These are phyloP conservation scores for Sarocladium brachiariae DNA, from an alignment of 2,329 filamentous ascomycete genomes.

Conservation along the genomic window DNA sequence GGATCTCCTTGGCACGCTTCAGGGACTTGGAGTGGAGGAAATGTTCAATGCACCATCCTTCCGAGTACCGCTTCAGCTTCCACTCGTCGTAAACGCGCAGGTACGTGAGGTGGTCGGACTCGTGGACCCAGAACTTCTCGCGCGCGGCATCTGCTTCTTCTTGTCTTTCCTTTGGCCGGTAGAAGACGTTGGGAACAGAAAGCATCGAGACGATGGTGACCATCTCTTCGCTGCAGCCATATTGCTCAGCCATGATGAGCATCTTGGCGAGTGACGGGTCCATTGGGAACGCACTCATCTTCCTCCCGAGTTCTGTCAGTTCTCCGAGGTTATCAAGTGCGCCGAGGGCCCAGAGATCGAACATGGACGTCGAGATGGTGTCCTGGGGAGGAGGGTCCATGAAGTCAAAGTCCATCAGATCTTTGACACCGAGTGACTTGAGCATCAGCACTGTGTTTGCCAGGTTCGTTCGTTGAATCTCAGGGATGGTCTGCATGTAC, in stretches of 20 bases:
- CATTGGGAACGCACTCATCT: slow-evolving; percentile 98
- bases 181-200: slow-evolving; percentile 93
- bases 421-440: slow-evolving; percentile 90
- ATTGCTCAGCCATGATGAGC: slow-evolving; percentile 82
- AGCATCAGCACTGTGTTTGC: slow-evolving; percentile 90
- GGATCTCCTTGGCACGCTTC: slow-evolving; percentile 84
- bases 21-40: slow-evolving; percentile 95
- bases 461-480: slow-evolving; percentile 94
- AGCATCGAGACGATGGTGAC: slow-evolving; percentile 97
- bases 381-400: slow-evolving; percentile 99
- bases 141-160: slow-evolving; percentile 88
- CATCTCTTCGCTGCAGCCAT: slow-evolving; percentile 95
- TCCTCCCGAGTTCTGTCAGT: slow-evolving; percentile 75
- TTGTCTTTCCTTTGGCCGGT: slow-evolving; percentile 90
- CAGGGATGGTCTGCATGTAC: slow-evolving; percentile 93
- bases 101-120: slow-evolving; percentile 93
- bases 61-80: slow-evolving; percentile 82
- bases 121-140: slow-evolving; percentile 97
- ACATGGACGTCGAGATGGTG: slow-evolving; percentile 93
- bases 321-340: slow-evolving; percentile 92
- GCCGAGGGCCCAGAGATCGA: slow-evolving; percentile 93
- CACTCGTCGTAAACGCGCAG: slow-evolving; percentile 95
- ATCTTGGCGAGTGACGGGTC: slow-evolving; percentile 93
- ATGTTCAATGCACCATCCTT: slow-evolving; percentile 87
- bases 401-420: slow-evolving; percentile 94